Conservation (phyloP, 2,329 filamentous ascomycete species). For the Aspergillus texensis region DNA sequence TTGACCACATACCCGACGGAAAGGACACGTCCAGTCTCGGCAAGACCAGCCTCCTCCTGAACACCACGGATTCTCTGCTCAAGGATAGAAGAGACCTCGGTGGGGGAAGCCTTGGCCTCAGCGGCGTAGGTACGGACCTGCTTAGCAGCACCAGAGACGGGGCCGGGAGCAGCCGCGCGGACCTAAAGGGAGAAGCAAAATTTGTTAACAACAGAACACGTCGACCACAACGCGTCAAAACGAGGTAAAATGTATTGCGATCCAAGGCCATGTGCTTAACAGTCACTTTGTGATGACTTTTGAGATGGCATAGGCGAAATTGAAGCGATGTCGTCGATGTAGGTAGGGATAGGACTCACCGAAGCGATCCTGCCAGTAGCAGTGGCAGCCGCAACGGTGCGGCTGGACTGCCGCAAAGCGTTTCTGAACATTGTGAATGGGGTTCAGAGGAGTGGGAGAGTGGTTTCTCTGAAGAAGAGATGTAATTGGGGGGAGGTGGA, state of each 20-base stretch:
- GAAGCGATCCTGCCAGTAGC: slow-evolving; percentile 86
- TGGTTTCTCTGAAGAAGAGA: slow-evolving; percentile 45
- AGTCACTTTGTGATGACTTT: slow-evolving; percentile 35
- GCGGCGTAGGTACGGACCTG: slow-evolving; percentile 85
- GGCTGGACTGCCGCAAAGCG: slow-evolving; percentile 95
- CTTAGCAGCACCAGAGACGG: slow-evolving; percentile 69
- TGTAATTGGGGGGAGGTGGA: slow-evolving; percentile 44
- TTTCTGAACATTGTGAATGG: slow-evolving; percentile 86
- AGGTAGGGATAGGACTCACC: slow-evolving; percentile 72
- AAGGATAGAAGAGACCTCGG: slow-evolving; percentile 98
- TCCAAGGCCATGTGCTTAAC: slow-evolving; percentile 27
- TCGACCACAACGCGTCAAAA: slow-evolving; percentile 25
- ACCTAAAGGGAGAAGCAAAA: slow-evolving; percentile 59
- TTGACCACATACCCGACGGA: slow-evolving; percentile 85
- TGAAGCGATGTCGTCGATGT: slow-evolving; percentile 36
- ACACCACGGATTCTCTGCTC: slow-evolving; percentile 99
- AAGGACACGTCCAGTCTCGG: slow-evolving; percentile 98
- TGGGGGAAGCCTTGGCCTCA: slow-evolving; percentile 93
- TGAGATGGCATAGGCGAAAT: slow-evolving; percentile 35
- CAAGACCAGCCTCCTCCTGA: slow-evolving; percentile 92
- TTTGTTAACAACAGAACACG: slow-evolving; percentile 56
- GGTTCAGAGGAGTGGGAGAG: slow-evolving; percentile 48
- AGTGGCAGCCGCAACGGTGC: slow-evolving; percentile 92
- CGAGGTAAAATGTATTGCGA: slow-evolving; percentile 26
- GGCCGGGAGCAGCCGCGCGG: slow-evolving; percentile 81